Evolutionary conservation across 805 yeast genomes (phyloP).

Genomic region (Saccharomycodes ludwigii): DNA sequence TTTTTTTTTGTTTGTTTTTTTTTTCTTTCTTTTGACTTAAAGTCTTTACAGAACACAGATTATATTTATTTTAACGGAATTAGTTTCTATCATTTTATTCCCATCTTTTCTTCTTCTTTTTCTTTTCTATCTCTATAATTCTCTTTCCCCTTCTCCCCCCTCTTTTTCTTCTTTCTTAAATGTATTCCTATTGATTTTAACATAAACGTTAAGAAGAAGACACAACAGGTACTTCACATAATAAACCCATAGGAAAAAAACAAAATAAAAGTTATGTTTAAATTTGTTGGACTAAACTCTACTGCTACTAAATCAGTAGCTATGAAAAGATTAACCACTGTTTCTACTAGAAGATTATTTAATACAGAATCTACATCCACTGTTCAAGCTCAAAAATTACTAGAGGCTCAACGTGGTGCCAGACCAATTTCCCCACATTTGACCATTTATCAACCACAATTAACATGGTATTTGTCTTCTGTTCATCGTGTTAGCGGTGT

Average conservation of each 20-base stretch:
- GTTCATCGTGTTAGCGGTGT: slow-evolving; percentile 86
- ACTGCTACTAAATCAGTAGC: slow-evolving; percentile 1
- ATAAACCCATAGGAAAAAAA: neutral
- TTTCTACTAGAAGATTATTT: slow-evolving; percentile 16
- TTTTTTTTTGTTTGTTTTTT: neutral
- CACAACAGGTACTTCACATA: neutral
- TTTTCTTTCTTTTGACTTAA: neutral
- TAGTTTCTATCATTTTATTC: slow-evolving; percentile 3
- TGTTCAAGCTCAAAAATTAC: slow-evolving; percentile 53
- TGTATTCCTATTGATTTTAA: too few species aligned
- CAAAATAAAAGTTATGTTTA: slow-evolving; percentile 1
- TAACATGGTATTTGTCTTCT: slow-evolving; percentile 71
- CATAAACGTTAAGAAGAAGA: too few species aligned
- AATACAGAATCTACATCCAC: slow-evolving; percentile 40
- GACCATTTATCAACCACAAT: slow-evolving; percentile 80
- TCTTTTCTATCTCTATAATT: slow-evolving; percentile 1
- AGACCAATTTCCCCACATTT: slow-evolving; percentile 91
- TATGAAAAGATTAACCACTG: slow-evolving; percentile 3
- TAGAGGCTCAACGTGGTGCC: slow-evolving; percentile 69
- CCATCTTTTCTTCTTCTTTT: slow-evolving; percentile 4
- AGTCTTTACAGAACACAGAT: neutral
- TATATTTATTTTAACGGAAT: neutral
- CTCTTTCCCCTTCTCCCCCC: neutral
- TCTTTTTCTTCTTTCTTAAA: too few species aligned
- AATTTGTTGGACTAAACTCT: slow-evolving; percentile 1